These are phyloP conservation scores for Rhizophora apiculata DNA, from an alignment of 345 rosid species.

Conservation along the genomic window DNA sequence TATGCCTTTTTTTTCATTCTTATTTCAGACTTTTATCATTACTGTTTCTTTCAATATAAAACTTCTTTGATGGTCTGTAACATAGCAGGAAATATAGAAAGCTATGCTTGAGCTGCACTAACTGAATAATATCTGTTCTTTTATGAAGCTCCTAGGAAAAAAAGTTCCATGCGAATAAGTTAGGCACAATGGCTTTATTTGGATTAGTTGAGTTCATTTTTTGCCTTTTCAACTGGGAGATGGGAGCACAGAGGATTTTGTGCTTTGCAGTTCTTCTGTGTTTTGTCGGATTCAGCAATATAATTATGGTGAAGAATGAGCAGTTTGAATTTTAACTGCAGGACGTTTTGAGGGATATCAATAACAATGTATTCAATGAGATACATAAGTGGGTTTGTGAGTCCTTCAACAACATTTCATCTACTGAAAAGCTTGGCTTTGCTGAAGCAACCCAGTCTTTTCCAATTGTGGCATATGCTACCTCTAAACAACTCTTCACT, in stretches of 20 bases:
- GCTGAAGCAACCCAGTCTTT: constrained; percentile 55
- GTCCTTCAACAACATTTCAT: constrained; percentile 50
- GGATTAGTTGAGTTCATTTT: too few species aligned
- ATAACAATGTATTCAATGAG: constrained; percentile 46
- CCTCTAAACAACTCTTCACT: constrained; percentile 61
- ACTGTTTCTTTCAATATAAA: neutral
- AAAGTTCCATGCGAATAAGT: too few species aligned
- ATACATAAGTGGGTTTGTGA: constrained; percentile 67
- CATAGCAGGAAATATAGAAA: too few species aligned
- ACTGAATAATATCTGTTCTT: too few species aligned
- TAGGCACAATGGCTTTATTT: too few species aligned
- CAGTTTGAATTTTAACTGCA: constrained; percentile 32
- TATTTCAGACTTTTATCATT: neutral
- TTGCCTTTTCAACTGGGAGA: too few species aligned
- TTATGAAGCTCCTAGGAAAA: too few species aligned
- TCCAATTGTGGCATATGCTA: constrained; percentile 54
- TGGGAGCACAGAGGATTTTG: neutral
- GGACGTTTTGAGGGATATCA: constrained; percentile 64
- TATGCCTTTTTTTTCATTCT: constrained; percentile 19
- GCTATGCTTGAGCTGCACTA: too few species aligned
- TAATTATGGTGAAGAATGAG: neutral
- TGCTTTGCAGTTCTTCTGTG: neutral
- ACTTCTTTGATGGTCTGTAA: too few species aligned
- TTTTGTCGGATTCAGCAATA: neutral
- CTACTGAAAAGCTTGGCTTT: constrained; percentile 36